A percentile compares a stretch with the other conserved stretches of the same genome.
Evolutionary conservation across 192 early-diverging fungal genomes (phyloP).

Genomic region (Coemansia sp.): DNA sequence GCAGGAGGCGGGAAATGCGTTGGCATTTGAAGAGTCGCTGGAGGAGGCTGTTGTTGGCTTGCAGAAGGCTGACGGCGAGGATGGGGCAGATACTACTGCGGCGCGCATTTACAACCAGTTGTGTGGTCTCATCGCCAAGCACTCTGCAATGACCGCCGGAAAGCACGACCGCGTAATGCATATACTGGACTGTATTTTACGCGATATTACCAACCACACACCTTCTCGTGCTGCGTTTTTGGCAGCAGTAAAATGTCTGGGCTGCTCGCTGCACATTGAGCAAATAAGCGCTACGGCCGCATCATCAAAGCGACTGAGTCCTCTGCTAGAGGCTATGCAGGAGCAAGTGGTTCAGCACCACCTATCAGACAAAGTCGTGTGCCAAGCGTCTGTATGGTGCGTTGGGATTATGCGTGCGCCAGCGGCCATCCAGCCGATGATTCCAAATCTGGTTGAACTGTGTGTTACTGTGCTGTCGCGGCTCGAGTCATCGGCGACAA

Average conservation of each 20-base stretch:
- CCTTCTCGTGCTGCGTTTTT: slow-evolving; percentile 10
- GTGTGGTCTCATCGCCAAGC: slow-evolving; percentile 13
- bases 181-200: slow-evolving; percentile 23
- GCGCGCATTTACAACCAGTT: slow-evolving; percentile 24
- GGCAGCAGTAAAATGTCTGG: slow-evolving; percentile 33
- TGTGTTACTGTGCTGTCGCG: slow-evolving; percentile 12
- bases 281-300: slow-evolving; percentile 7
- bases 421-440: slow-evolving; percentile 10
- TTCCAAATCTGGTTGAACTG: slow-evolving; percentile 13
- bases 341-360: slow-evolving; percentile 8
- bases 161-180: not conserved
- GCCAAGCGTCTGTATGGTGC: slow-evolving; percentile 33
- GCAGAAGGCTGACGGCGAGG: not conserved
- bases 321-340: slow-evolving; percentile 8
- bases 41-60: slow-evolving; percentile 7
- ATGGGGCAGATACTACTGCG: not conserved
- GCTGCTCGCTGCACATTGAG: slow-evolving; percentile 28
- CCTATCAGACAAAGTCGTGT: slow-evolving; percentile 24
- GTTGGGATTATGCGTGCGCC: slow-evolving; percentile 26
- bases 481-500: slow-evolving; percentile 26
- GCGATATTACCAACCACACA: slow-evolving; percentile 13
- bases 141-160: not conserved
- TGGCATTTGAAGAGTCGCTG: slow-evolving; percentile 13
- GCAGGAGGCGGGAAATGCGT: not conserved
- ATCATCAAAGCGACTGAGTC: not conserved